Evolutionary conservation across 2,329 filamentous ascomycete species (phyloP).

Genomic region (Botrytis squamosa): DNA sequence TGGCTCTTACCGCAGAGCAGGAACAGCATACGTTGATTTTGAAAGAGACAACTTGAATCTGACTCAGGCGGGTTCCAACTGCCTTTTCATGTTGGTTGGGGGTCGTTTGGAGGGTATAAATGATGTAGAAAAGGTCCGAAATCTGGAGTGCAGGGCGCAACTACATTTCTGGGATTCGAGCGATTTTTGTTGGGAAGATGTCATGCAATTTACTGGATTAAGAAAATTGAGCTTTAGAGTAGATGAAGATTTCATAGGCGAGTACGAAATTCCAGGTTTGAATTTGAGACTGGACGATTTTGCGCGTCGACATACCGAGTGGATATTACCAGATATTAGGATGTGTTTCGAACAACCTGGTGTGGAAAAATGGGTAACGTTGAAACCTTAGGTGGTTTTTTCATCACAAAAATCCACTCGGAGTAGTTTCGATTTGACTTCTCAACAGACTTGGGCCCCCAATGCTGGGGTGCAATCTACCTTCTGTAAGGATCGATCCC

Average conservation of each 20-base stretch:
- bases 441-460: background rate
- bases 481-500: background rate
- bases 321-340: background rate
- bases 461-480: background rate
- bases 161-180: background rate
- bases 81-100: constrained; percentile 28
- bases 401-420: background rate
- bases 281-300: background rate
- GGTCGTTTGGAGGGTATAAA: constrained; percentile 24
- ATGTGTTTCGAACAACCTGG: background rate
- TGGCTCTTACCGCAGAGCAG: constrained; percentile 18
- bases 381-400: background rate
- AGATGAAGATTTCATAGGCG: background rate
- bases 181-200: background rate
- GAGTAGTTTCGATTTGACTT: background rate
- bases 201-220: background rate
- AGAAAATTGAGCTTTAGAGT: background rate
- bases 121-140: constrained; percentile 27
- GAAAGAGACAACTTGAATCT: constrained; percentile 26
- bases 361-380: no score
- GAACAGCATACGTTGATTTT: constrained; percentile 32
- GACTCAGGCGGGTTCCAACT: constrained; percentile 17
- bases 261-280: background rate
- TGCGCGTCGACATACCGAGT: background rate
- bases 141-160: constrained; percentile 25